Conservation (phyloP, 345 rosid species). For the Citrus sinensis region DVS_A1.0 CM039162.1:31876001-31876500, state of each 20-base stretch:
- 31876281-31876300: neutral
- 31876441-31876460: conserved; percentile 6
- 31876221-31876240: neutral
- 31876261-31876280: neutral
- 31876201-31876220: neutral
- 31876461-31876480: neutral
- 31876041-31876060: too few species aligned
- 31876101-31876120: too few species aligned
- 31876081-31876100: too few species aligned
- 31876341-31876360: neutral
- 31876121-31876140: too few species aligned
- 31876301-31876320: conserved; percentile 2
- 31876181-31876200: neutral
- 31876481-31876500: conserved; percentile 12
- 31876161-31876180: neutral
- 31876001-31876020: rapidly evolving
- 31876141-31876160: neutral
- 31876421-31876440: conserved; percentile 5
- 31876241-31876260: too few species aligned
- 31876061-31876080: too few species aligned
- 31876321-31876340: neutral
- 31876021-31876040: too few species aligned
- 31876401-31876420: conserved; percentile 22
- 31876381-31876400: neutral
- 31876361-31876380: neutral